Evolutionary conservation across 257 asterid species (phyloP), one percentile per base, ranked within the genome.

Genomic region (Vinca minor): DNA sequence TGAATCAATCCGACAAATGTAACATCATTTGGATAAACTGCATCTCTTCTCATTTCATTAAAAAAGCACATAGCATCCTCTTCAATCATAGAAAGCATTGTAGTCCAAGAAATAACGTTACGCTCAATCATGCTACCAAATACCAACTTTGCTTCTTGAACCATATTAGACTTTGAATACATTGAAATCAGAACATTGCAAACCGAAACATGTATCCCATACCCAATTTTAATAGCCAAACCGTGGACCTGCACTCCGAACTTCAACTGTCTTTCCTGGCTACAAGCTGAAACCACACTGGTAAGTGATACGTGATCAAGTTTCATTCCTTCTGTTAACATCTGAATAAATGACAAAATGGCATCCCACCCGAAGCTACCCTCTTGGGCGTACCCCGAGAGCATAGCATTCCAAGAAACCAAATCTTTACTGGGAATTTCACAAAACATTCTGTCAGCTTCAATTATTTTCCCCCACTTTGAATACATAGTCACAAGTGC

Each of bases 321-420:
- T 54, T 71, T 62, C 77, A 81, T 29, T 45, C 83, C 79, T 53
- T 46, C 80, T 61, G 72, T 85, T 41, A 81, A 79, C 96, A 89
- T 87, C 66, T 87, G 79, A 60, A 67, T 62, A 63, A 87, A 87
- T 32, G 73, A 81, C 26, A 42, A 59, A 67, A 79, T 78, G 59
- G 86, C 87, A 67, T 82, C 76, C 48, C 59, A 13, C n/a, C 88
- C 89, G 73, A 74, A 59, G 59, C 79, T 67, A 48, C 96, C 98
- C 73, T 83, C 93, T 59, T 85, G 96, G 53, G 83, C 88, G 78
- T 85, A 85, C 28, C 95, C 96, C 0, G 95, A 88, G 48, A 92
- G 79, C 78, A 92, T 71, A 11, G 98, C 91, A 63, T 92, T 92
- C 96, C 96, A 92, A 10, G 96, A 87, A 63, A 92, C 95, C 77